Evolutionary conservation across 2,329 filamentous ascomycete species (phyloP).

Genomic region (Lasiodiplodia gonubiensis): DNA sequence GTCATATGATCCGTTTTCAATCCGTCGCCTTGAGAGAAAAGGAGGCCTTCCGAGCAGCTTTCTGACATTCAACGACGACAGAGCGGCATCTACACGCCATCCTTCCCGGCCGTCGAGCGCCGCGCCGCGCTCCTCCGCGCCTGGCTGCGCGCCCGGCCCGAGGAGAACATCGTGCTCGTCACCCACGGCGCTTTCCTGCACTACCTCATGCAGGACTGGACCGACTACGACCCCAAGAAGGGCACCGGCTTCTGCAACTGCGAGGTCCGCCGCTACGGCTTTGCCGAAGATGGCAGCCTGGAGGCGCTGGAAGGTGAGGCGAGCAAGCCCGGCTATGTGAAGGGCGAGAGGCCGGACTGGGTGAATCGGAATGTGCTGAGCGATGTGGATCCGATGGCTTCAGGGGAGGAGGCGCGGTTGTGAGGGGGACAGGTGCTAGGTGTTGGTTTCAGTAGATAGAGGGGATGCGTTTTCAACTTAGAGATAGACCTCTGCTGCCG

Average conservation of each 20-base stretch:
- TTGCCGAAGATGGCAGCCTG: constrained; percentile 40
- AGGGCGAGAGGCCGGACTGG: constrained; percentile 32
- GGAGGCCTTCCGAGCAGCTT: background rate
- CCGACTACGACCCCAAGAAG: constrained; percentile 59
- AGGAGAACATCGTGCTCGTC: constrained; percentile 75
- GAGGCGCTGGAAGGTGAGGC: constrained; percentile 33
- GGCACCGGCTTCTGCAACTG: constrained; percentile 49
- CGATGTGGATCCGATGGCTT: background rate
- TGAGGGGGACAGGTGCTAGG: background rate
- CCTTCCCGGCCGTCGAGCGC: constrained; percentile 37
- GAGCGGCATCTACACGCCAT: constrained; percentile 42
- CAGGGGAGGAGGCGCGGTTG: constrained; percentile 9
- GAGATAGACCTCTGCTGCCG: background rate
- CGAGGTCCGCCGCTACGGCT: constrained; percentile 42
- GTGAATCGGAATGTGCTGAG: constrained; percentile 14
- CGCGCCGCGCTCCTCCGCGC: constrained; percentile 49
- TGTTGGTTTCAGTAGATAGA: too few relatives aligned
- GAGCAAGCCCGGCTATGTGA: constrained; percentile 31
- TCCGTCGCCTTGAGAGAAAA: background rate
- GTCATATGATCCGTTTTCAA: accelerated
- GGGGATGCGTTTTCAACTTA: background rate
- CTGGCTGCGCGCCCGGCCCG: constrained; percentile 59
- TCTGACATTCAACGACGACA: constrained; percentile 18
- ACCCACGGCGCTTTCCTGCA: constrained; percentile 86
- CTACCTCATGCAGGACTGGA: constrained; percentile 83